phyloP scores from a whole-genome alignment of 2,329 filamentous ascomycete genomes.

The Colletotrichum coccodes region DNA sequence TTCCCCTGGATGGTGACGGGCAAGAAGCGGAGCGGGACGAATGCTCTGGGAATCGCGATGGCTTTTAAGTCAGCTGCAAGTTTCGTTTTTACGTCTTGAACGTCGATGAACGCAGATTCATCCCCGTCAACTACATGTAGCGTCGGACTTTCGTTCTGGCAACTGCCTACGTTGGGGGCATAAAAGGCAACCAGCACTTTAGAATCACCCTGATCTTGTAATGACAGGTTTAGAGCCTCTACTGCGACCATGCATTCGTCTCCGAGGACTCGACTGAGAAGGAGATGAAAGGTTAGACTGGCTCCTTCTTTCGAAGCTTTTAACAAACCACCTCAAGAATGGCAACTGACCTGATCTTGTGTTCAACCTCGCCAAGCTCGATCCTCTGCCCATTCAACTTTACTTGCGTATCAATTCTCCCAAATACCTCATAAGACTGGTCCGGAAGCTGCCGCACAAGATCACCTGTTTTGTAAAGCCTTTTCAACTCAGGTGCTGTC shows the following conservation, averaged over 20 bases:
- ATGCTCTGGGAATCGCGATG: conserved; percentile 1
- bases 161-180: background rate
- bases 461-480: conserved; percentile 56
- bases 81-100: background rate
- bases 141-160: background rate
- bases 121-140: background rate
- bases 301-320: background rate
- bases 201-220: background rate
- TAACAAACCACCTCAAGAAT: background rate
- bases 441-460: conserved; percentile 40
- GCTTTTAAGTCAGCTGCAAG: background rate
- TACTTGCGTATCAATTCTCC: conserved; percentile 36
- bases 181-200: conserved; percentile 4
- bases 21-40: background rate
- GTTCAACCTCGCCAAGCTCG: conserved; percentile 37
- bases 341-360: conserved; percentile 1
- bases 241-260: background rate
- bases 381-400: conserved; percentile 37
- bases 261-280: background rate
- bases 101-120: background rate
- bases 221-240: background rate
- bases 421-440: conserved; percentile 29
- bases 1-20: conserved; percentile 10
- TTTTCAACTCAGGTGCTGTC: conserved; percentile 5
- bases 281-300: background rate